Conservation (phyloP, 2,329 filamentous ascomycete species). For the Aspergillus sp. region DNA sequence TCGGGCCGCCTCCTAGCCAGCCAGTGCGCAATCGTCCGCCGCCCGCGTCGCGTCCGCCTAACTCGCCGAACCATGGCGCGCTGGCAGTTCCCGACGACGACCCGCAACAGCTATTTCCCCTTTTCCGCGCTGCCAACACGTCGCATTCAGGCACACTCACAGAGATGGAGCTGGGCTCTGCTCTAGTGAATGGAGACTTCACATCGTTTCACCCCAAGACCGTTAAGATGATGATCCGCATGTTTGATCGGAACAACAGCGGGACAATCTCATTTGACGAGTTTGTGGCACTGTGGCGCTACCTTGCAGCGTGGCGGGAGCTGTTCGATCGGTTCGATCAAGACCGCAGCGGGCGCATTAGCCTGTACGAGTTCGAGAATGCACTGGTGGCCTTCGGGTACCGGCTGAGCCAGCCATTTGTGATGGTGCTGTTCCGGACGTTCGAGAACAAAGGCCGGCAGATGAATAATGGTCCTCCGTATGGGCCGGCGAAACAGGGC, state of each 20-base stretch:
- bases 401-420: slow-evolving; percentile 79
- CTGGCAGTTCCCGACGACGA: slow-evolving; percentile 52
- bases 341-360: slow-evolving; percentile 85
- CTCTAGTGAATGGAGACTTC: slow-evolving; percentile 95
- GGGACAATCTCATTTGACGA: slow-evolving; percentile 92
- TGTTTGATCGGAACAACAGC: slow-evolving; percentile 93
- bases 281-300: slow-evolving; percentile 95
- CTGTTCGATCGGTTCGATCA: slow-evolving; percentile 95
- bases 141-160: slow-evolving; percentile 77
- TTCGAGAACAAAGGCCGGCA: slow-evolving; percentile 67
- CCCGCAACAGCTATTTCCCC: slow-evolving; percentile 68
- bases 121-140: slow-evolving; percentile 88
- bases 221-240: slow-evolving; percentile 98
- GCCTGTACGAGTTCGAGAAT: slow-evolving; percentile 81
- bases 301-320: slow-evolving; percentile 88
- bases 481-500: slow-evolving; percentile 50
- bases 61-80: slow-evolving; percentile 61
- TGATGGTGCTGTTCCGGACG: slow-evolving; percentile 80
- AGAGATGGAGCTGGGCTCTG: slow-evolving; percentile 81
- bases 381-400: slow-evolving; percentile 93
- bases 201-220: slow-evolving; percentile 91
- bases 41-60: slow-evolving; percentile 63
- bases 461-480: slow-evolving; percentile 42
- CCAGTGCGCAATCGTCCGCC: slow-evolving; percentile 59
- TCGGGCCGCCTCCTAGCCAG: slow-evolving; percentile 52